Conservation (phyloP, 805 yeast species). For the Pichia sporocuriosa region DNA sequence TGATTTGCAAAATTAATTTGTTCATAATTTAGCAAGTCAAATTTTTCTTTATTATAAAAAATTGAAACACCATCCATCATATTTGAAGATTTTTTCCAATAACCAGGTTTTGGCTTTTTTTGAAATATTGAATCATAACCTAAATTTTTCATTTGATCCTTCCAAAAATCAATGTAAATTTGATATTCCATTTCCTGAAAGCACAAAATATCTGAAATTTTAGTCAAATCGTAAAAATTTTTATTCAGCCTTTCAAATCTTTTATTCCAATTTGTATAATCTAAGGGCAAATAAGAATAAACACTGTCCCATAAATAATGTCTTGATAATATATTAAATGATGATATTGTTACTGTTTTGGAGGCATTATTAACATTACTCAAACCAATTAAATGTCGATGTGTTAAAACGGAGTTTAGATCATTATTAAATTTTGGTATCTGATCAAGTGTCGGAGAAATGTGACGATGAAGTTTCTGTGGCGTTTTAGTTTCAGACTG, state of each 20-base stretch:
- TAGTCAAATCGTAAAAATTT: slow-evolving; percentile 30
- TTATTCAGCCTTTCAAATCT: slow-evolving; percentile 38
- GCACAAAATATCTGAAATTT: slow-evolving; percentile 50
- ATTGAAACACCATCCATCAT: slow-evolving; percentile 57
- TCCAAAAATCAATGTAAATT: slow-evolving; percentile 25
- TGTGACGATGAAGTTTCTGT: background rate
- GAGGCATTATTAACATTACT: slow-evolving; percentile 2
- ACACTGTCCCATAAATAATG: slow-evolving; percentile 57
- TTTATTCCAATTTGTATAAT: slow-evolving; percentile 43
- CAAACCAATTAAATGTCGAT: slow-evolving; percentile 17
- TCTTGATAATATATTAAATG: slow-evolving; percentile 30
- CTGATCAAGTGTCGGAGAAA: background rate
- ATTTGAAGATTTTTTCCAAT: slow-evolving; percentile 42
- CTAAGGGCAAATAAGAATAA: slow-evolving; percentile 42
- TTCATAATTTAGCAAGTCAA: slow-evolving; percentile 33
- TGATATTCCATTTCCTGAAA: slow-evolving; percentile 32
- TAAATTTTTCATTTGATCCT: slow-evolving; percentile 13
- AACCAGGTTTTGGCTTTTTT: slow-evolving; percentile 43
- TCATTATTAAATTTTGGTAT: background rate
- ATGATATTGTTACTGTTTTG: slow-evolving; percentile 25
- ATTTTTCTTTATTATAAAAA: slow-evolving; percentile 42
- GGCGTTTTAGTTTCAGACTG: too few relatives aligned
- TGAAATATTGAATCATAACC: slow-evolving; percentile 44
- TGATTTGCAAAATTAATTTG: slow-evolving; percentile 30
- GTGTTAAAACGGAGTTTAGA: slow-evolving; percentile 17